Evolutionary conservation across 1,139 yeast genomes (phyloP).

Genomic region (Suhomyces terraborum): DNA sequence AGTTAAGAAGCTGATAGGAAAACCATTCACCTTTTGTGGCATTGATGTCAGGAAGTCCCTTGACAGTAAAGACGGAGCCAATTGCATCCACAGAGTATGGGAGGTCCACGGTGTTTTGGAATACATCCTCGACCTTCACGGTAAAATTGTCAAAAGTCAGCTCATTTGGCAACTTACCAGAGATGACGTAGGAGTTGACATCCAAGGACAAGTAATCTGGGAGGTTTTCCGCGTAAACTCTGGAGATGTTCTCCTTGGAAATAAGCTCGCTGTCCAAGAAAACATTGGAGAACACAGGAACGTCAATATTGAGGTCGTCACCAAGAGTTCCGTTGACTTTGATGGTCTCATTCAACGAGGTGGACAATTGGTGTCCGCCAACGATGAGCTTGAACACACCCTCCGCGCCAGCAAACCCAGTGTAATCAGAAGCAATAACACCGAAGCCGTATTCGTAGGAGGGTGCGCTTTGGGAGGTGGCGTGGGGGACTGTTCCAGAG

Average conservation of each 20-base stretch:
- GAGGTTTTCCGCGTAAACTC: slow-evolving; percentile 47
- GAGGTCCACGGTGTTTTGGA: slow-evolving; percentile 62
- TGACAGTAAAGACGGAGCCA: slow-evolving; percentile 56
- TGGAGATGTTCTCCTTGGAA: slow-evolving; percentile 52
- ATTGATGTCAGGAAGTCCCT: slow-evolving; percentile 55
- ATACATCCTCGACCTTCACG: slow-evolving; percentile 61
- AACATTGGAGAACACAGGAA: slow-evolving; percentile 63
- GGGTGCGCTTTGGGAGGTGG: slow-evolving; percentile 85
- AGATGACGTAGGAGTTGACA: slow-evolving; percentile 43
- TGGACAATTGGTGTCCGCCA: slow-evolving; percentile 85
- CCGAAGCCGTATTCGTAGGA: slow-evolving; percentile 71
- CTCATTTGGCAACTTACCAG: slow-evolving; percentile 60
- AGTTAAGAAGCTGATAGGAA: slow-evolving; percentile 51
- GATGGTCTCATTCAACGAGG: slow-evolving; percentile 53
- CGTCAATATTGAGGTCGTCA: slow-evolving; percentile 50
- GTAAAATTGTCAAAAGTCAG: slow-evolving; percentile 50
- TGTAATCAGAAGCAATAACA: slow-evolving; percentile 76
- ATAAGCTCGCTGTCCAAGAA: slow-evolving; percentile 60
- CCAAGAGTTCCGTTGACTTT: slow-evolving; percentile 69
- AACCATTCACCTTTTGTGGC: slow-evolving; percentile 67
- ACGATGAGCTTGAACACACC: slow-evolving; percentile 72
- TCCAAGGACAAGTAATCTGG: slow-evolving; percentile 64
- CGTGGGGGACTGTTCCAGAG: slow-evolving; percentile 85
- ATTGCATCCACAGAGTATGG: slow-evolving; percentile 53
- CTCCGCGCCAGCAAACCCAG: slow-evolving; percentile 73